These are phyloP conservation scores for Chaetomium fimeti DNA, from an alignment of 495 filamentous ascomycete species.

Conservation along the genomic window DNA sequence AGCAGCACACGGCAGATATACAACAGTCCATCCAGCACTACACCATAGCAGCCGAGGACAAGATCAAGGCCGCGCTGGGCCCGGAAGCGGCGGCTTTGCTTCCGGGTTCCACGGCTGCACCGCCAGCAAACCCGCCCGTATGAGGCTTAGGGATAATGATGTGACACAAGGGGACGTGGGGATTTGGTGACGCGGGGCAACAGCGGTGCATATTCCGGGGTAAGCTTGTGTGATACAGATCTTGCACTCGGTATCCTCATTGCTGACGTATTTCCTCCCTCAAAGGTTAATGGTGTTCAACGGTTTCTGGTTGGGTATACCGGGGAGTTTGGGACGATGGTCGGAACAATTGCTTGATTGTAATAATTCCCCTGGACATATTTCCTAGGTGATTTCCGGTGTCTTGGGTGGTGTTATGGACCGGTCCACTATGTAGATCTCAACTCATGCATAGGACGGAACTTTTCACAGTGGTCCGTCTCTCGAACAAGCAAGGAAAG, in stretches of 20 bases:
- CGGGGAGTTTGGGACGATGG: not conserved
- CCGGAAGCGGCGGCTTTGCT: not conserved
- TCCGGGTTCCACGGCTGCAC: not conserved
- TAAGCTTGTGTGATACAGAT: not conserved
- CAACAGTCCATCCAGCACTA: conserved; percentile 4
- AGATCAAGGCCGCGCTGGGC: conserved; percentile 16
- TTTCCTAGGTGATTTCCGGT: too few species aligned
- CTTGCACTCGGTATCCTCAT: not conserved
- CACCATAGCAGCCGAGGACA: conserved; percentile 15
- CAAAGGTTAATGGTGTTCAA: not conserved
- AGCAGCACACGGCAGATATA: conserved; percentile 21
- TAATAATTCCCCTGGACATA: too few species aligned
- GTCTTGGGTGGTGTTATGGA: too few species aligned
- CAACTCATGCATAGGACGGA: too few species aligned
- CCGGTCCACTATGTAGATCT: too few species aligned
- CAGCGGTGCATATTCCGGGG: not conserved
- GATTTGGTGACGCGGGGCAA: not conserved
- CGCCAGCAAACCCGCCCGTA: not conserved
- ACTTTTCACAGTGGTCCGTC: too few species aligned
- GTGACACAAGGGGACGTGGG: not conserved
- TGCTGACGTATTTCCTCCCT: not conserved
- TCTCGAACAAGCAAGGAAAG: too few species aligned
- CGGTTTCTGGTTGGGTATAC: not conserved
- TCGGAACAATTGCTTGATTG: not conserved
- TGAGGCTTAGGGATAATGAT: not conserved